A percentile compares a stretch with the other conserved stretches of the same genome.
Evolutionary conservation across 2,329 filamentous ascomycete genomes (phyloP).

Genomic region (Ceratocystis lukuohia): DNA sequence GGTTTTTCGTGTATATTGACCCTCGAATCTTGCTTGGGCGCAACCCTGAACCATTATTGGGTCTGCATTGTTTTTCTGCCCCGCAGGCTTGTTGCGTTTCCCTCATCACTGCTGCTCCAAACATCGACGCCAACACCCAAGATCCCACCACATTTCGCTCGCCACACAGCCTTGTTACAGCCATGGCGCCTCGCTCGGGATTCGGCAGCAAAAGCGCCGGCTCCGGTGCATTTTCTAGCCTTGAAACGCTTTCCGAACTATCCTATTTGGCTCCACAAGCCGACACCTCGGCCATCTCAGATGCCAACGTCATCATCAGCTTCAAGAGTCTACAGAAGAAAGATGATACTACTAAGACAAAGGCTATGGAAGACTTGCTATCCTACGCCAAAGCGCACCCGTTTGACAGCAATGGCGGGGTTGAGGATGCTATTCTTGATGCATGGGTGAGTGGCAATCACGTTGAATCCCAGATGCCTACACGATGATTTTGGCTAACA

Average conservation of each 20-base stretch:
- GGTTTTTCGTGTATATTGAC: not conserved
- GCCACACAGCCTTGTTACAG: no score
- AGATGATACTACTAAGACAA: conserved; percentile 81
- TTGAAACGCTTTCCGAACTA: conserved; percentile 31
- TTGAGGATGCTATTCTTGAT: conserved; percentile 72
- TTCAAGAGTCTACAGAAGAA: conserved; percentile 91
- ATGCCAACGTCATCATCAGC: conserved; percentile 72
- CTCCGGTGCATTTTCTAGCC: conserved; percentile 5
- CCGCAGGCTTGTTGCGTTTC: not conserved
- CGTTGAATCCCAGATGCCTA: conserved; percentile 13
- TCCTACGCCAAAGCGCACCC: conserved; percentile 44
- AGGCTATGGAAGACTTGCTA: conserved; percentile 76
- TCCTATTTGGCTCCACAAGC: conserved; percentile 82
- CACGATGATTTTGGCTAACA: not conserved
- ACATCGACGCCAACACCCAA: not conserved
- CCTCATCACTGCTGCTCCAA: not conserved
- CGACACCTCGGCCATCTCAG: conserved; percentile 61
- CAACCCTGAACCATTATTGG: not conserved
- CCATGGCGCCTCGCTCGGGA: conserved; percentile 9
- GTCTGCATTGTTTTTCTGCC: conserved; percentile 1
- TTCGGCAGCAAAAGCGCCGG: conserved; percentile 10
- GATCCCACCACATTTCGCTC: not conserved
- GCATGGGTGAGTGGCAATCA: conserved; percentile 54
- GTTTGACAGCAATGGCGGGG: conserved; percentile 42
- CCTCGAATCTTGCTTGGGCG: not conserved